Evolutionary conservation across 768 basidiomycete species (phyloP).

Genomic region (Pisolithus microcarpus): DNA sequence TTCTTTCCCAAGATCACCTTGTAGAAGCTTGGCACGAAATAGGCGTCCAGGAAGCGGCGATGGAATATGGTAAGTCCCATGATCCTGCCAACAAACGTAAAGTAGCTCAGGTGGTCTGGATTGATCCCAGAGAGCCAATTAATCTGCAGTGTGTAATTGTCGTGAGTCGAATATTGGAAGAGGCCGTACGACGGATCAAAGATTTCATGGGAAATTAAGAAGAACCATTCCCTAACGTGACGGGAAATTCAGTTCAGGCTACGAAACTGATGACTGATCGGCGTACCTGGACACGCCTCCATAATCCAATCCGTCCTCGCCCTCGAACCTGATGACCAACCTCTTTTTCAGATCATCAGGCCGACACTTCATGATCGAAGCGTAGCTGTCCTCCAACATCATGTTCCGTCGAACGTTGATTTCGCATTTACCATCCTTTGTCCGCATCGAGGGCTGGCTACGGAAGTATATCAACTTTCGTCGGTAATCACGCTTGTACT

Average conservation of each 20-base stretch:
- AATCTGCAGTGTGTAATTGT: slow-evolving; percentile 77
- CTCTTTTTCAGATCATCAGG: slow-evolving; percentile 65
- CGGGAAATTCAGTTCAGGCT: slow-evolving; percentile 2
- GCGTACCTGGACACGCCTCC: slow-evolving; percentile 67
- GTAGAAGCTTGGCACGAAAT: slow-evolving; percentile 75
- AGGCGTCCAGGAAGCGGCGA: slow-evolving; percentile 69
- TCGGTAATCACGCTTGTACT: slow-evolving; percentile 91
- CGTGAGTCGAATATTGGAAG: slow-evolving; percentile 73
- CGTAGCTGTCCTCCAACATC: slow-evolving; percentile 83
- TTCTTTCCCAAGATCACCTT: slow-evolving; percentile 67
- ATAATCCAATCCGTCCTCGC: slow-evolving; percentile 75
- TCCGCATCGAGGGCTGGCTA: slow-evolving; percentile 78
- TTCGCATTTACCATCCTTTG: slow-evolving; percentile 76
- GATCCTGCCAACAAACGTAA: slow-evolving; percentile 73
- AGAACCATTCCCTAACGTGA: slow-evolving; percentile 70
- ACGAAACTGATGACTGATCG: neutral
- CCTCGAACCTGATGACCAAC: slow-evolving; percentile 69
- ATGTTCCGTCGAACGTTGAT: slow-evolving; percentile 73
- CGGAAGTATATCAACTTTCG: slow-evolving; percentile 91
- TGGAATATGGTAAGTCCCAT: slow-evolving; percentile 76
- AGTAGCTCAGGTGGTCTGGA: slow-evolving; percentile 72
- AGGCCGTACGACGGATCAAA: slow-evolving; percentile 80
- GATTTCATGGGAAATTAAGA: slow-evolving; percentile 75
- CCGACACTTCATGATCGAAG: slow-evolving; percentile 73
- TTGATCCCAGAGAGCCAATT: slow-evolving; percentile 72